Evolutionary conservation across 2,329 filamentous ascomycete genomes (phyloP), one percentile per base, ranked within the genome.

Genomic region (Fusarium sp.): DNA sequence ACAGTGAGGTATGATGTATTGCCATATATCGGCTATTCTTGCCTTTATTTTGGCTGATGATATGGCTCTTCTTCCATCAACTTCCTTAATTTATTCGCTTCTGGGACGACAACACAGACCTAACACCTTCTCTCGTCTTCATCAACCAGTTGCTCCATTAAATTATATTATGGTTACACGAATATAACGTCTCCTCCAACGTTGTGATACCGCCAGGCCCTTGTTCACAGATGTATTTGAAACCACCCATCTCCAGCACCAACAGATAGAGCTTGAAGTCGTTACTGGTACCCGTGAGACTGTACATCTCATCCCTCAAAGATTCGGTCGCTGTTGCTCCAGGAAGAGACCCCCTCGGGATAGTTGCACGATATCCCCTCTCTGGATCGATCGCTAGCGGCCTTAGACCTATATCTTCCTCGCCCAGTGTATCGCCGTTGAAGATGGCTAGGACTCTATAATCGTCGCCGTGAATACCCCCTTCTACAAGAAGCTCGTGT

Each of bases 371-470:
- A 18, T 29, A 15, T 2, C 3, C 5, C 8, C 13, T 34, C n/a
- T 5, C 13, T 34, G 3, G 18, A 10, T 2, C 3, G 3, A 3
- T 3, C 12, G 22, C 4, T 8, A 27, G 7, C 8, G 47, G 27
- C n/a, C 20, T 20, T n/a, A 47, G 5, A 2, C 18, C 3, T 12
- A 6, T 6, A 8, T 5, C 18, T 16, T 62, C 56, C 12, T 22
- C 18, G 12, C n/a, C 9, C 3, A 12, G 20, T 13, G 5, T 38
- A 11, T 62, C 27, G 11, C 32, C 27, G 12, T 29, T 1, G 16
- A 62, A 62, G 15, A 45, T 47, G 10, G 56, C 60, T 11, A 62
- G 32, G 8, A 48, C 32, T 15, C 60, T 47, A 13, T 43, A 25
- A 27, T 13, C 2, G 15, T 3, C 13, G 16, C 6, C 40, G 7